Conservation (phyloP, 1,284 basidiomycete genomes). For the Rhodotorula mucilaginosa region DNA sequence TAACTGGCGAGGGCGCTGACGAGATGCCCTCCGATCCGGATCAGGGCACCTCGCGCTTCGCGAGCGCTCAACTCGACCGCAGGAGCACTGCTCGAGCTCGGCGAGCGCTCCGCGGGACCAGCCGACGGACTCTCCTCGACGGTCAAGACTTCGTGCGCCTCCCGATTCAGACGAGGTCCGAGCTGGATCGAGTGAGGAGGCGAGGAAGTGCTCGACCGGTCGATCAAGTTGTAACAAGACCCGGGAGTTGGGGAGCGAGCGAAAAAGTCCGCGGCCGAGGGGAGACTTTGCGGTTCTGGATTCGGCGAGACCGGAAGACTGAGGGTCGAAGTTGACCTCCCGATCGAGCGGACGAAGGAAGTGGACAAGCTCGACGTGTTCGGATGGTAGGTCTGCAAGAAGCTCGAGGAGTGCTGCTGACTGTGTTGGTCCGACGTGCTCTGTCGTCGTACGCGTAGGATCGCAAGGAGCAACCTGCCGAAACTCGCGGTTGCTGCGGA, state of each 20-base stretch:
- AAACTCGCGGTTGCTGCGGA: slow-evolving; percentile 28
- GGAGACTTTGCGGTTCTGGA: neutral
- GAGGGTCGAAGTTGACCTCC: slow-evolving; percentile 17
- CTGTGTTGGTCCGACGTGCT: neutral
- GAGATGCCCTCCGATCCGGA: slow-evolving; percentile 35
- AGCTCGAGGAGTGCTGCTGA: no score
- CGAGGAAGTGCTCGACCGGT: slow-evolving; percentile 5
- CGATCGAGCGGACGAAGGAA: slow-evolving; percentile 24
- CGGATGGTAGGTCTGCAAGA: slow-evolving; percentile 11
- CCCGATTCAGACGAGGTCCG: neutral
- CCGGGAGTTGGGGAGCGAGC: slow-evolving; percentile 33
- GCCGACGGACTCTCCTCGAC: neutral
- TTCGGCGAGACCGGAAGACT: neutral
- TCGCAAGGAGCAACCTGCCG: slow-evolving; percentile 35
- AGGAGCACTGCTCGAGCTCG: neutral
- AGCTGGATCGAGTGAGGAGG: slow-evolving; percentile 7
- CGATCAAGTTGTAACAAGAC: slow-evolving; percentile 21
- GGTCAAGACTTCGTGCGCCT: neutral
- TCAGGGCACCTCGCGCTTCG: slow-evolving; percentile 30
- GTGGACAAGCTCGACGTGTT: slow-evolving; percentile 31
- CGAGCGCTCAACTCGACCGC: slow-evolving; percentile 26
- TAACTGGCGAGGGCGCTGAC: slow-evolving; percentile 43
- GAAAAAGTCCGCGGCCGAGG: neutral
- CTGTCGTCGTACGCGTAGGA: slow-evolving; percentile 31
- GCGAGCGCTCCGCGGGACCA: neutral